Base-by-base conservation (phyloP, 495 filamentous ascomycete species). In the Endocarpon pusillum region DNA sequence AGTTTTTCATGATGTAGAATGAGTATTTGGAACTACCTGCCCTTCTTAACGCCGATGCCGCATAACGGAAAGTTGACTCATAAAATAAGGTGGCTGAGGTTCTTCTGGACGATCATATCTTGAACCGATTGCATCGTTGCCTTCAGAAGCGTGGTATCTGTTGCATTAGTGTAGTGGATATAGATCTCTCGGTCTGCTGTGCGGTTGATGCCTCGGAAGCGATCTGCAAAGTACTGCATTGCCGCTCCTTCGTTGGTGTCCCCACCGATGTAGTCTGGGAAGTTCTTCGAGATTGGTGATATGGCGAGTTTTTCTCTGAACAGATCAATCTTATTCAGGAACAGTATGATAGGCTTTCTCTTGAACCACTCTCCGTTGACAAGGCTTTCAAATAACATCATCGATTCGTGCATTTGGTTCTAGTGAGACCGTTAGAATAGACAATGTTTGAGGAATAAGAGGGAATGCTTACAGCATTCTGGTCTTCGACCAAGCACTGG, bases 371-470 rank as follows among this genome's bases (percentile, higher is more conserved):
- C 78, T 16, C 85, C 92, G 49, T 94, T 94, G 49, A 83, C 83
- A 44, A 97, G 85, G 7, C 83, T 92, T 57, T 97, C 89, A 58
- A 94, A 97, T 12, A 97, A 69, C 75, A 94, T 94, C 39, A 97
- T 67, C 3, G 89, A 91, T 58, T 97, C 89, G 57, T 93, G 87
- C 89, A 97, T 97, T 87, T 94, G 89, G 50, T 97, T 97, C 86
- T 94, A 28, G 15, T 11, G 3, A 14, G 5, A 33, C 12, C 11
- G 4, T n/a, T 8, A 19, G 30, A 15, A 16, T n/a, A 15, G 19
- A 14, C 12, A 32, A 26, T 0, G 37, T 21, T 8, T 21, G 10
- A 24, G 11, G 31, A 19, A 21, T 12, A 23, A n/a, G n/a, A n/a
- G n/a, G n/a, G n/a, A n/a, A n/a, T 10, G 67, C 82, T 58, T 68